Evolutionary conservation across 208 protist genomes (phyloP), one percentile per base, ranked within the genome.

Genomic region (Crithidia brevicula): DNA sequence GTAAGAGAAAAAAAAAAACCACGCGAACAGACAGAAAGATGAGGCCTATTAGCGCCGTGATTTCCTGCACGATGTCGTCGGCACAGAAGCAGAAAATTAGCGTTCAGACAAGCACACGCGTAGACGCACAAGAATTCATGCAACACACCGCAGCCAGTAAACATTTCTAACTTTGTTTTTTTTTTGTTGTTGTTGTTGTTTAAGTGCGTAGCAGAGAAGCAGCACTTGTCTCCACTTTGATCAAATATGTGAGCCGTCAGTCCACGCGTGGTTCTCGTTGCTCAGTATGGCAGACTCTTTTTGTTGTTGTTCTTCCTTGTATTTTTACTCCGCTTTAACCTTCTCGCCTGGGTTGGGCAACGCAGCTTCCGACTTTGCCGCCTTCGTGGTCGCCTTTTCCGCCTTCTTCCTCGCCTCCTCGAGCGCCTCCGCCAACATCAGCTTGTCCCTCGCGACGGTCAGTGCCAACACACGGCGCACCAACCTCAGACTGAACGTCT

Each of bases 401-500:
- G 34, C 38, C 50, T 65, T 67, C 30, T 42, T 56, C 40, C 34
- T 42, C 13, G 23, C 46, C 13, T 60, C 25, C 27, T 61, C 43
- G n/a, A 77, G 33, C 9, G 58, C 36, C 16, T 68, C 43, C 18
- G 28, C 31, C 23, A 69, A 27, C n/a, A 69, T 45, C 18, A 11
- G 45, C 28, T 50, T 57, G 46, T 81, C 64, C n/a, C 20, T 57
- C 57, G 23, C 57, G 11, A 43, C 10, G 34, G 27, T 47, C 34
- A 77, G 33, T 16, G 18, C 31, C 22, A 56, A 25, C 7, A 78
- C 25, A 15, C 83, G 79, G 10, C 42, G 81, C 28, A 69, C 79
- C 46, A 92, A 58, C 71, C 83, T 81, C 20, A 69, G 58, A 33
- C 79, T 85, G 74, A 93, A 93, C 3, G 59, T 61, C 34, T 88